Base-by-base conservation (phyloP, 2,329 filamentous ascomycete genomes). In the Fusarium citri region DNA sequence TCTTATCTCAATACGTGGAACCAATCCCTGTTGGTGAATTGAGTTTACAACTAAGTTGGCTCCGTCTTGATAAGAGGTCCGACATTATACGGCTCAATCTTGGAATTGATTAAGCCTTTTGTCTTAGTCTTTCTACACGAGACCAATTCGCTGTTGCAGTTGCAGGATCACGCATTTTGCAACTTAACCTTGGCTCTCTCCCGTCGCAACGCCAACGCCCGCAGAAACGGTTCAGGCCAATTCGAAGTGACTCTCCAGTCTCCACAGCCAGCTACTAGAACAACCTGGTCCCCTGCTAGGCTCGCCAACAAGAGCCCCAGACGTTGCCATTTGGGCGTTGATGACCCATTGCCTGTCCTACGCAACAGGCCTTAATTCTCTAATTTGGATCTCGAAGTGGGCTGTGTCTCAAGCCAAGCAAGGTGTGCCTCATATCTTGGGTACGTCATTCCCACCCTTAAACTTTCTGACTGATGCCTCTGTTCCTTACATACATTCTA, bases 371-470 rank as follows among this genome's bases (percentile, higher is more conserved):
- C 54, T 68, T 68, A 64, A 64, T 64, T 51, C 54, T 64, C 34
- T 59, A 64, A 70, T 51, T 47, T 65, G 47, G 34, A 69, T 57
- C 53, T 70, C 41, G 26, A 59, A 48, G 54, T 43, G 62, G 62
- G 66, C 67, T 69, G 62, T 70, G 67, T 63, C 55, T 69, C 55
- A 15, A 57, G 47, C 40, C 43, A 55, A 66, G 40, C 60, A 59
- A 58, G 50, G 49, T 40, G 54, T 55, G 41, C 46, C 53, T 57
- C 45, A 41, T 50, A 60, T 45, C 23, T 54, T 28, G 49, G 37
- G 64, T 68, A 55, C 64, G 49, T 68, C 42, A 64, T 68, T 54
- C 30, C 31, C 31, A 25, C 22, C 22, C 26, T 51, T 56, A 30
- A 20, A 42, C 43, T 26, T 28, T 54, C 55, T 45, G 51, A 45